Evolutionary conservation across 768 basidiomycete genomes (phyloP).

Genomic region (Daedalea quercina): DNA sequence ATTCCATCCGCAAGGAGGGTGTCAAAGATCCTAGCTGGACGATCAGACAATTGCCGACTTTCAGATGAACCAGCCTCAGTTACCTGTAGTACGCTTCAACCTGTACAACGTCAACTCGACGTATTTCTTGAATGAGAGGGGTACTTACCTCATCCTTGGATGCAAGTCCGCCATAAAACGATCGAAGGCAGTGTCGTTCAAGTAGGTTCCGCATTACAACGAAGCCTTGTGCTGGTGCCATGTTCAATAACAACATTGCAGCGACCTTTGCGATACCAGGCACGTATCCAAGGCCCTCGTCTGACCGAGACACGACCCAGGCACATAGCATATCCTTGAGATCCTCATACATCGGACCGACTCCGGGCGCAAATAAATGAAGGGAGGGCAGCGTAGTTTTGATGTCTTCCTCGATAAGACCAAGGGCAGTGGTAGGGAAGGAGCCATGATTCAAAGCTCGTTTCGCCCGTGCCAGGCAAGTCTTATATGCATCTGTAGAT

Average conservation of each 20-base stretch:
- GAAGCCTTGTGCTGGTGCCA: conserved; percentile 71
- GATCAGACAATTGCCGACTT: conserved; percentile 11
- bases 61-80: neutral
- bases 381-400: conserved; percentile 64
- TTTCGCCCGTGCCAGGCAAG: conserved; percentile 67
- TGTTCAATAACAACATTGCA: conserved; percentile 82
- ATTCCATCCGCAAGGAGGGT: conserved; percentile 87
- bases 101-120: conserved; percentile 31
- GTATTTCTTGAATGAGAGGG: neutral
- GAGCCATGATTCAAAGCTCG: conserved; percentile 57
- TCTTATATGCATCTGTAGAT: conserved; percentile 61
- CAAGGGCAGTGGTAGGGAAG: conserved; percentile 59
- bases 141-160: conserved; percentile 73
- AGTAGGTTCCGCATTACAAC: conserved; percentile 80
- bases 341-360: conserved; percentile 76
- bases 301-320: conserved; percentile 81
- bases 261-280: conserved; percentile 66
- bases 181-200: conserved; percentile 77
- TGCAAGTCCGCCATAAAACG: conserved; percentile 71
- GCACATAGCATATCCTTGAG: conserved; percentile 80
- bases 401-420: conserved; percentile 70
- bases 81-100: conserved; percentile 69
- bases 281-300: conserved; percentile 75
- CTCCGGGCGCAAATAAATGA: conserved; percentile 72
- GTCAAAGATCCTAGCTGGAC: conserved; percentile 69